phyloP scores from a whole-genome alignment of 164 flowering plant genomes.

The Saururus chinensis region DNA sequence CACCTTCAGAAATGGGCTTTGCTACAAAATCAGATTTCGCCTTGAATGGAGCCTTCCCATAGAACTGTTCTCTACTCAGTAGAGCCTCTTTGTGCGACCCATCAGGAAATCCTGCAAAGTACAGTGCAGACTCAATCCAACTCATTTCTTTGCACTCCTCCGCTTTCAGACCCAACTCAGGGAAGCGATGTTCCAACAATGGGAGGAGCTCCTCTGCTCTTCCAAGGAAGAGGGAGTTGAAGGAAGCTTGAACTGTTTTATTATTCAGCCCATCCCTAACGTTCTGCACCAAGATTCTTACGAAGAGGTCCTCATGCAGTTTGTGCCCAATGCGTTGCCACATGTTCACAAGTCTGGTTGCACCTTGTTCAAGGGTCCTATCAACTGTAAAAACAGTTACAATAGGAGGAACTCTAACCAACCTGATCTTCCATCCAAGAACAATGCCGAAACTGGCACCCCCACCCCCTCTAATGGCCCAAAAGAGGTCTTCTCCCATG shows the following conservation, averaged over 20 bases:
- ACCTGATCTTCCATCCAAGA: constrained; percentile 7
- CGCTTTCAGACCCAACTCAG: constrained; percentile 2
- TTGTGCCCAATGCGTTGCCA: constrained; percentile 10
- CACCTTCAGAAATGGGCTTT: constrained; percentile 2
- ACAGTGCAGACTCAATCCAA: constrained; percentile 9
- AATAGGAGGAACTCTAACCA: constrained; percentile 8
- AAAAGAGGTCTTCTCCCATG: constrained; percentile 23
- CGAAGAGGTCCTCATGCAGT: constrained; percentile 7
- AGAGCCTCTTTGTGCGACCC: background rate
- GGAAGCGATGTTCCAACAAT: constrained; percentile 3
- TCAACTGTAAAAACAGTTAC: constrained; percentile 12
- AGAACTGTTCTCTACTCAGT: background rate
- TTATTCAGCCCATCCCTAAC: background rate
- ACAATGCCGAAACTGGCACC: constrained; percentile 14
- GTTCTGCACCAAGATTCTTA: background rate
- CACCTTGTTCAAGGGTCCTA: background rate
- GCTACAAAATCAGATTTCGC: background rate
- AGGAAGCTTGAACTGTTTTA: background rate
- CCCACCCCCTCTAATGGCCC: constrained; percentile 20
- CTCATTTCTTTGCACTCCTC: constrained; percentile 7
- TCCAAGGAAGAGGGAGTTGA: constrained; percentile 5
- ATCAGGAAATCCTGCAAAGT: background rate
- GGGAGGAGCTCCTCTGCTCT: background rate
- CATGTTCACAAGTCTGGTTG: background rate
- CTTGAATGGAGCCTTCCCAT: background rate